Evolutionary conservation across 768 basidiomycete species (phyloP).

Genomic region (Boletus barrowsii): DNA sequence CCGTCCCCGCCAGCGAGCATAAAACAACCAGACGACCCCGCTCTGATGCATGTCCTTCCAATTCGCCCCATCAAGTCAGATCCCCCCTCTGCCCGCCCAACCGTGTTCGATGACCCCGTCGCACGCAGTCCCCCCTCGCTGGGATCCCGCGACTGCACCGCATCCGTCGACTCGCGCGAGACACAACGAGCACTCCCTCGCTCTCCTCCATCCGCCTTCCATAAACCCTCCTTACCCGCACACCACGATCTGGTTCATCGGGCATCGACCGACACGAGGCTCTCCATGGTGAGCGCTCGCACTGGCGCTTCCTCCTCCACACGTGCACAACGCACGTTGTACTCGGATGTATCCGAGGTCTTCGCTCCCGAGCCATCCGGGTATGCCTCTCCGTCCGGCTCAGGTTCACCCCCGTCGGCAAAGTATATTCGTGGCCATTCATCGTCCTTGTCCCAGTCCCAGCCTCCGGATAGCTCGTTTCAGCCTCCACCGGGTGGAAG

Average conservation of each 20-base stretch:
- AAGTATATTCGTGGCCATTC: slow-evolving; percentile 19
- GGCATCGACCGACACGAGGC: slow-evolving; percentile 50
- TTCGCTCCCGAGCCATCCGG: slow-evolving; percentile 17
- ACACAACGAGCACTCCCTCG: slow-evolving; percentile 15
- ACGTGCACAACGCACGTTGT: slow-evolving; percentile 16
- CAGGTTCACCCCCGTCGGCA: slow-evolving; percentile 18
- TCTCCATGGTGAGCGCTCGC: slow-evolving; percentile 30
- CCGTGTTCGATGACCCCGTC: slow-evolving; percentile 30
- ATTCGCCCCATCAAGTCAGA: neutral
- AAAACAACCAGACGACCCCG: slow-evolving; percentile 16
- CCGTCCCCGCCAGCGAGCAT: slow-evolving; percentile 52
- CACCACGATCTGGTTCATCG: slow-evolving; percentile 39
- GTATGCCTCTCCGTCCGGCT: slow-evolving; percentile 16
- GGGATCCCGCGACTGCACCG: slow-evolving; percentile 20
- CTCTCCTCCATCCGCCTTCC: slow-evolving; percentile 21
- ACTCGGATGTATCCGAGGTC: slow-evolving; percentile 22
- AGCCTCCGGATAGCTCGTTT: slow-evolving; percentile 45
- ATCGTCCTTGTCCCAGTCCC: slow-evolving; percentile 23
- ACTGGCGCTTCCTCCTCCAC: slow-evolving; percentile 18
- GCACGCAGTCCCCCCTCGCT: slow-evolving; percentile 16
- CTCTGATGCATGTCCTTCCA: neutral
- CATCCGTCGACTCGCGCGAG: slow-evolving; percentile 32
- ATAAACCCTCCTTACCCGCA: slow-evolving; percentile 7
- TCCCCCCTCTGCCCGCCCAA: slow-evolving; percentile 13
- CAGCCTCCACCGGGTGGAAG: slow-evolving; percentile 42